Evolutionary conservation across 2,329 filamentous ascomycete species (phyloP).

Genomic region (Trichoderma cornu-damae): DNA sequence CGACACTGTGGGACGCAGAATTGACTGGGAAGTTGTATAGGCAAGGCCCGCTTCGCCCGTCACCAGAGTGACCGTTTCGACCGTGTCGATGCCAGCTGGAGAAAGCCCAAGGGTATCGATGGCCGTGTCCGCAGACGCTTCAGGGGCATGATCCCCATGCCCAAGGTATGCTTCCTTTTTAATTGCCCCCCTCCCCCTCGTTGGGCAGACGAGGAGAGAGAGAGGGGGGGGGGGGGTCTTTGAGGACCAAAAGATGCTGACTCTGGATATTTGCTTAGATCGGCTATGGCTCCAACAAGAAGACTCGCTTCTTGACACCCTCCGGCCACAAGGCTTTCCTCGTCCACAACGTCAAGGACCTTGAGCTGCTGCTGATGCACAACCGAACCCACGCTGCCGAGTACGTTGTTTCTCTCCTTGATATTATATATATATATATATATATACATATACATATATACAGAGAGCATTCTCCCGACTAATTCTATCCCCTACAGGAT

Average conservation of each 20-base stretch:
- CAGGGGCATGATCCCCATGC: constrained; percentile 93
- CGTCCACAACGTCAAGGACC: constrained; percentile 92
- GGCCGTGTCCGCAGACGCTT: constrained; percentile 96
- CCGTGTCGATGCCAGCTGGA: constrained; percentile 85
- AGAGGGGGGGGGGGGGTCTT: too few relatives aligned
- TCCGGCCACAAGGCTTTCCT: constrained; percentile 99
- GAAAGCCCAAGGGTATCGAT: constrained; percentile 99
- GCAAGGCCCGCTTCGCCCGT: constrained; percentile 90
- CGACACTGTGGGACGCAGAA: constrained; percentile 22
- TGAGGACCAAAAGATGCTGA: constrained; percentile 18
- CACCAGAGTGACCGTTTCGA: constrained; percentile 98
- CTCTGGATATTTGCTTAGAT: constrained; percentile 55
- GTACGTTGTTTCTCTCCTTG: constrained; percentile 53
- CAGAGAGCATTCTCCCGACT: not conserved
- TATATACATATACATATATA: too few relatives aligned
- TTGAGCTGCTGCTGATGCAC: constrained; percentile 99
- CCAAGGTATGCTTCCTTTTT: constrained; percentile 77
- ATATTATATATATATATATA: too few relatives aligned
- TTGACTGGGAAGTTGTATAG: constrained; percentile 50
- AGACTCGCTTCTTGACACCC: constrained; percentile 98
- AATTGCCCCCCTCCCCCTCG: too few relatives aligned
- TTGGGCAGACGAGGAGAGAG: not conserved
- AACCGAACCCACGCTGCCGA: constrained; percentile 98
- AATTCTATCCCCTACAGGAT: constrained; percentile 59
- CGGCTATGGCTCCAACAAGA: constrained; percentile 98